Percentiles rank a stretch among this genome's conserved stretches.
These are phyloP conservation scores for Pascua guehoae DNA, from an alignment of 1,284 basidiomycete genomes.

Conservation along the genomic window DNA sequence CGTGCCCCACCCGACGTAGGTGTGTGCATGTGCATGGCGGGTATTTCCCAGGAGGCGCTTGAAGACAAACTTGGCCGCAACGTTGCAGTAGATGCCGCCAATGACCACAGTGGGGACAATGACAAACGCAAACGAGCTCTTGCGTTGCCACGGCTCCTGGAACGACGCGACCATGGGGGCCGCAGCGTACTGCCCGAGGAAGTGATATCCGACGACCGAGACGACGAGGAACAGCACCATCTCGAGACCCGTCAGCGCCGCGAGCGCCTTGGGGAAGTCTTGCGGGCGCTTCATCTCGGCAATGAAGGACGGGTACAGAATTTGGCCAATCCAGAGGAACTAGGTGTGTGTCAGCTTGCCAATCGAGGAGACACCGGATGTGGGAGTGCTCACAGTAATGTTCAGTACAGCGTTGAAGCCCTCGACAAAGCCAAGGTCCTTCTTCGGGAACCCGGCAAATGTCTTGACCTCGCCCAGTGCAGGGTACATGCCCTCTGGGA, in stretches of 20 bases:
- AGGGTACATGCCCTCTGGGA: conserved; percentile 27
- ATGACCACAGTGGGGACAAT: conserved; percentile 38
- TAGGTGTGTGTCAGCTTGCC: background rate
- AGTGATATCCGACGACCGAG: conserved; percentile 61
- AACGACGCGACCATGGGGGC: conserved; percentile 45
- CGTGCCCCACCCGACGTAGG: conserved; percentile 57
- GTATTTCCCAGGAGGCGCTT: conserved; percentile 51
- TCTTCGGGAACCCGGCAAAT: conserved; percentile 35
- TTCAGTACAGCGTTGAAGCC: conserved; percentile 53
- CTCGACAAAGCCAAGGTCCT: conserved; percentile 58
- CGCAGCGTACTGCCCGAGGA: conserved; percentile 40
- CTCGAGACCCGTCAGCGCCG: conserved; percentile 55
- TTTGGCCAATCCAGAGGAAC: conserved; percentile 63
- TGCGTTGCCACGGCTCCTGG: conserved; percentile 51
- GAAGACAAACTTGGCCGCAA: conserved; percentile 40
- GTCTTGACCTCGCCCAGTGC: conserved; percentile 29
- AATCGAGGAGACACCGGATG: too few species aligned
- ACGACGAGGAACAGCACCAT: conserved; percentile 60
- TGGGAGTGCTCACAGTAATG: conserved; percentile 34
- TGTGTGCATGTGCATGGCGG: conserved; percentile 57
- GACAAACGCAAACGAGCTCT: conserved; percentile 50
- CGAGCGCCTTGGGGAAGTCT: conserved; percentile 59
- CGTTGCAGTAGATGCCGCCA: conserved; percentile 44
- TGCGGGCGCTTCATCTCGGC: conserved; percentile 47
- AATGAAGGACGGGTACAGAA: conserved; percentile 46